phyloP scores from a whole-genome alignment of 2,329 filamentous ascomycete genomes.

The Phialemonium atrogriseum region DNA sequence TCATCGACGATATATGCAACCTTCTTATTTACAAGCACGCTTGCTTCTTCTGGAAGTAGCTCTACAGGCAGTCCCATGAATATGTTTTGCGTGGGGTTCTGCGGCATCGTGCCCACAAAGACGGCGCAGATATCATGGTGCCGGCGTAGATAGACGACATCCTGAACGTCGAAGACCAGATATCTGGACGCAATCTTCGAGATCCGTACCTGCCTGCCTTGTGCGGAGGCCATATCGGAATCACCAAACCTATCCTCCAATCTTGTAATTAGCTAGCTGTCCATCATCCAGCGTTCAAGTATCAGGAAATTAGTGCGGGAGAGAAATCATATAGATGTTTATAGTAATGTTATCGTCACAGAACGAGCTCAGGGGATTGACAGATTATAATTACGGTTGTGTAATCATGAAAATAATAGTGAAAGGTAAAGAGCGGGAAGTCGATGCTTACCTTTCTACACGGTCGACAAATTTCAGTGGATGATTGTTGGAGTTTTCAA shows the following conservation, averaged over 20 bases:
- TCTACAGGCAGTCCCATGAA: slow-evolving; percentile 85
- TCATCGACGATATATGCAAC: slow-evolving; percentile 79
- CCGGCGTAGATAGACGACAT: slow-evolving; percentile 69
- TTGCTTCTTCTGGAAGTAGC: slow-evolving; percentile 83
- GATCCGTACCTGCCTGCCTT: slow-evolving; percentile 55
- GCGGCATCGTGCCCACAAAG: slow-evolving; percentile 78
- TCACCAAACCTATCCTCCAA: too few species aligned
- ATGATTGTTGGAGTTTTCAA: too few species aligned
- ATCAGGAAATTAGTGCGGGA: too few species aligned
- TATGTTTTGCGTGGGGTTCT: slow-evolving; percentile 89
- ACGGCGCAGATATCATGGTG: slow-evolving; percentile 79
- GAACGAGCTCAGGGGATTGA: slow-evolving; percentile 48
- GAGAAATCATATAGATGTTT: too few species aligned
- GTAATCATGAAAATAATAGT: slow-evolving; percentile 36
- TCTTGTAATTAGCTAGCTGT: too few species aligned
- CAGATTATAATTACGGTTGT: slow-evolving; percentile 39
- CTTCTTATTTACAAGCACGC: slow-evolving; percentile 67
- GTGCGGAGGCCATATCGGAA: too few species aligned
- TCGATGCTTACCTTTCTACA: too few species aligned
- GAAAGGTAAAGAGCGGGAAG: background rate
- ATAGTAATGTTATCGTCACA: slow-evolving; percentile 27
- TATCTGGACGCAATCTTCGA: slow-evolving; percentile 74
- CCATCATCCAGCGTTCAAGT: too few species aligned
- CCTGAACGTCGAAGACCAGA: slow-evolving; percentile 80
- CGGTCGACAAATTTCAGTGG: too few species aligned